Base-by-base conservation (phyloP, 2,329 filamentous ascomycete species). In the Fusarium sulawesiense region DNA sequence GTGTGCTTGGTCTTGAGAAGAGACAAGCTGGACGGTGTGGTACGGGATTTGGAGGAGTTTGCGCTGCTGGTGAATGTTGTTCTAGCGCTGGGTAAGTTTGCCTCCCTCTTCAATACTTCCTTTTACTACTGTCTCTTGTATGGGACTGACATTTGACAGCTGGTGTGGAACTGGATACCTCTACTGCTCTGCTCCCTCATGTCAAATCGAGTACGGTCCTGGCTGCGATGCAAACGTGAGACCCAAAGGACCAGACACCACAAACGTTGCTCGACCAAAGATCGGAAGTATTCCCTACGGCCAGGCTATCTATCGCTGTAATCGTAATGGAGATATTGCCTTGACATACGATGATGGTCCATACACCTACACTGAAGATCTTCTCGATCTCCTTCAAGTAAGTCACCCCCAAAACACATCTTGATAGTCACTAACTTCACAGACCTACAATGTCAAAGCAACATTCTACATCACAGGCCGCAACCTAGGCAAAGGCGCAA, bases 111-210 rank as follows among this genome's bases (percentile, higher is more conserved):
- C 23, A 23, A 23, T 23, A 23, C 23, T 23, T 23, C 23, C 23
- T 23, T 23, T 23, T 23, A 23, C 23, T 23, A 23, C 23, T 7
- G 16, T 14, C n/a, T 16, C 21, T 7, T 14, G 4, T 16, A 16
- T 40, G 8, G 8, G 8, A 23, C 57, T 71, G 45, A 68, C 14
- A 4, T 4, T 4, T 3, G n/a, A 4, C 14, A 86, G 84, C 45
- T 89, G 85, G 82, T 89, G 87, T 66, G 88, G 87, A 51, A 82
- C 76, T n/a, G 82, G 80, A 6, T 76, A 76, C 13, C 83, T 86
- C 3, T 88, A 89, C 77, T 91, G 89, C 78, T 83, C 83, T 30
- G 85, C 88, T 21, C 89, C 89, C 4, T 85, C 88, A 56, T 91
- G 89, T 74, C 83, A 88, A 75, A 87, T 89, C 72, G 78, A 85